Evolutionary conservation across 1,284 basidiomycete species (phyloP), one percentile per base, ranked within the genome.

Genomic region (Leccinum subrobustum): DNA sequence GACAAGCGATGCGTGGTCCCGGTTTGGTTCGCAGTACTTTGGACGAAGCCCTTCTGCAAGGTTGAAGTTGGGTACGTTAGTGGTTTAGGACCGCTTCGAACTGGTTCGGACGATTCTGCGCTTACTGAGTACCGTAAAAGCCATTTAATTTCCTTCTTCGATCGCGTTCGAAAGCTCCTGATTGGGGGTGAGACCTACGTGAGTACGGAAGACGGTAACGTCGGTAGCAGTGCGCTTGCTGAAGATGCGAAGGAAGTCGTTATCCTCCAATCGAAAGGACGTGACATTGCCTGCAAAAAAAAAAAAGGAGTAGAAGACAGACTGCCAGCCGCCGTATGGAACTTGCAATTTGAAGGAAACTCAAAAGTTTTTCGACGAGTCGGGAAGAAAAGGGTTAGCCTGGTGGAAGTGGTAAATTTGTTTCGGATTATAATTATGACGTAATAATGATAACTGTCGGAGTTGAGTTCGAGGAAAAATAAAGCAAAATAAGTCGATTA

Each of bases 381-480:
- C 16, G 37, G 7, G 37, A 16, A 16, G 7, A 39, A 39, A 39
- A 42, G 2, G 39, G 39, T 42, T n/a, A 42, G 8, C 39, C 31
- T 33, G 31, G 31, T 33, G 31, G 31, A 33, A 33, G 31, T 33
- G 6, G n/a, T 20, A 48, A 48, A 14, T 52, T 58, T 23, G 39
- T 55, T 25, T 33, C 37, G 4, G 12, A 42, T 23, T 31, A 53
- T 31, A 8, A 16, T 18, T 0, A 59, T 66, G 42, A 68, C 58
- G 18, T 67, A 68, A 68, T 68, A 56, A 55, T 52, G 55, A 59
- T 61, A 67, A 66, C 57, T 58, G 29, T 64, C 68, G 69, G 69
- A 69, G 63, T 72, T 73, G 31, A 31, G 54, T 61, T 62, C 61
- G 51, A 1, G 58, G 55, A 70, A 69, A 72, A 70, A 71, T 70